These are phyloP conservation scores for Colletotrichum tamarilloi DNA, from an alignment of 2,329 filamentous ascomycete genomes.

Conservation along the genomic window DNA sequence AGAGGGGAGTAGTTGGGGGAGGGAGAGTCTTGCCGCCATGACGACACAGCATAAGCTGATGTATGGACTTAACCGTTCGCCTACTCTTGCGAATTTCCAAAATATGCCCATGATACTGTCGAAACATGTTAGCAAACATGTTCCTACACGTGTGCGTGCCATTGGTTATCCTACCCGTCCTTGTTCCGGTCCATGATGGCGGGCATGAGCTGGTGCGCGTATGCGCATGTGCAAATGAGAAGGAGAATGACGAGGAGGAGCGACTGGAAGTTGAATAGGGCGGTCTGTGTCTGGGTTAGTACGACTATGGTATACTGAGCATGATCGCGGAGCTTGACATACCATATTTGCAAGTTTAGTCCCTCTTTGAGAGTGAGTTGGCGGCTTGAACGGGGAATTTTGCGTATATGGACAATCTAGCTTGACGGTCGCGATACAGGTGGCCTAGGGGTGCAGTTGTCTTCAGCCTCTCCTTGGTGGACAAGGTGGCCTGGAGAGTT, in stretches of 20 bases:
- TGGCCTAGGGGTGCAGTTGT: conserved; percentile 11
- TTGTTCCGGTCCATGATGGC: conserved; percentile 93
- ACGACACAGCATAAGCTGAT: conserved; percentile 92
- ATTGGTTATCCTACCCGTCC: conserved; percentile 72
- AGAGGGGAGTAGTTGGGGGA: not conserved
- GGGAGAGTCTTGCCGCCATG: conserved; percentile 80
- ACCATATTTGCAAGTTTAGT: conserved; percentile 41
- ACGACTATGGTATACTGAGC: not conserved
- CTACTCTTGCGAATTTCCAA: conserved; percentile 95
- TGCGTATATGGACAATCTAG: conserved; percentile 16
- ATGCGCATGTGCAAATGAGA: conserved; percentile 94
- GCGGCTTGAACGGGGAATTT: conserved; percentile 12
- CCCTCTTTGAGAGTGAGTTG: conserved; percentile 16
- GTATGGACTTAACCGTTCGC: conserved; percentile 93
- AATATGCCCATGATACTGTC: conserved; percentile 83
- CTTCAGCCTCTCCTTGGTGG: conserved; percentile 26
- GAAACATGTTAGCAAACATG: not conserved
- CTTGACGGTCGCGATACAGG: conserved; percentile 15
- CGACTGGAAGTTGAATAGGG: conserved; percentile 98
- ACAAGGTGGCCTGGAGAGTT: conserved; percentile 33
- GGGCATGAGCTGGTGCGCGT: conserved; percentile 90
- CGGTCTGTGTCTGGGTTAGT: conserved; percentile 69
- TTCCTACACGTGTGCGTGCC: conserved; percentile 21
- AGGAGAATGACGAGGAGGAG: conserved; percentile 94
- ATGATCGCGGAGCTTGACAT: not conserved